Base-by-base conservation (phyloP, 2,329 filamentous ascomycete species). In the Apiospora marii region DNA sequence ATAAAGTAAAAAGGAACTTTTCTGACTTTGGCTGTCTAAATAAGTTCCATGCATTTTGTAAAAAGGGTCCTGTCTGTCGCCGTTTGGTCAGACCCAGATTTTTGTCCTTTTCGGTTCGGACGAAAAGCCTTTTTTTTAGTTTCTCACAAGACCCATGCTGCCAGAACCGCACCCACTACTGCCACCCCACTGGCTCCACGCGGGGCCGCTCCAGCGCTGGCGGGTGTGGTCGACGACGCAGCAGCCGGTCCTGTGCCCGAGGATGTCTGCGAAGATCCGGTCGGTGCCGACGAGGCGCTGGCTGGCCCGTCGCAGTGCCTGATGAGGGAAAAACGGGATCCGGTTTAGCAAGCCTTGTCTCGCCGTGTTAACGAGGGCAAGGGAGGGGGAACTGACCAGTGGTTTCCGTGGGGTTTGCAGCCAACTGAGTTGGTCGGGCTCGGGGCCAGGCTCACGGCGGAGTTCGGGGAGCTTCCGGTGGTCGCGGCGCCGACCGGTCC, bases 401-500 rank as follows among this genome's bases (percentile, higher is more conserved):
- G 73, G 43, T 74, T 71, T 19, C 71, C 71, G 53, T 74, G 73
- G 5, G 73, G 61, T 12, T 74, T 27, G 67, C 73, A 74, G 46
- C 73, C 71, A 1, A 71, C 58, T 1, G 71, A 73, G 51, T 69
- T 68, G 7, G 73, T 73, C 12, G 73, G 73, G 71, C 73, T 74
- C 22, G 73, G 73, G 6, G 67, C 43, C 37, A 74, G 49, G 61
- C n/a, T 53, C 49, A 30, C 37, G 41, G 67, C 64, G n/a, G 37
- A 37, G 24, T 27, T 46, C 16, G 44, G 24, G 4, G 30, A 37
- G 16, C 53, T 37, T n/a, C 22, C 19, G 8, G 30, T 37, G 2
- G 64, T 49, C 8, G 69, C 30, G 2, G 74, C 64, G 1, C 68
- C 69, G 1, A 71, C 75, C 67, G 76, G 75, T 13, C 74, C 75